phyloP scores from a whole-genome alignment of 305 asterid genomes.

The Galium porrigens region DNA sequence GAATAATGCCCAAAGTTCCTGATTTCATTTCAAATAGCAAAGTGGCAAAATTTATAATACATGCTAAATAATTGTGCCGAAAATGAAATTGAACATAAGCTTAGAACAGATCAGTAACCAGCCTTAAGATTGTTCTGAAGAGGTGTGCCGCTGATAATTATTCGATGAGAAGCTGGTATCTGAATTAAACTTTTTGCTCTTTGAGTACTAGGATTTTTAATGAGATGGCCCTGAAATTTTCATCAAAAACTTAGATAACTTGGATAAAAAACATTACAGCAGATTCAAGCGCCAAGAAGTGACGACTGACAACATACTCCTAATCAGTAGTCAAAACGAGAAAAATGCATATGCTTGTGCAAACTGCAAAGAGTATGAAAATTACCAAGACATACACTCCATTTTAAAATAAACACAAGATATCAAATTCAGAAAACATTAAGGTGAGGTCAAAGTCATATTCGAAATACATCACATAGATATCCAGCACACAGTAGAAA shows the following conservation, averaged over 20 bases:
- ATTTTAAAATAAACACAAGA: background rate
- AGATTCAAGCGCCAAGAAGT: background rate
- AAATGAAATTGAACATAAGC: slow-evolving; percentile 4
- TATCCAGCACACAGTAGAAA: background rate
- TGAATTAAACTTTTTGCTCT: slow-evolving; percentile 91
- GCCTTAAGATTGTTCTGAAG: slow-evolving; percentile 95
- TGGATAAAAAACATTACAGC: background rate
- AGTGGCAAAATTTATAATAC: background rate
- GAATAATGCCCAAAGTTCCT: slow-evolving; percentile 96
- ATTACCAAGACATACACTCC: background rate
- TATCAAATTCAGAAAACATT: background rate
- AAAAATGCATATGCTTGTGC: background rate
- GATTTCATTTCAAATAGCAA: slow-evolving; percentile 4
- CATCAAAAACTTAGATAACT: slow-evolving; percentile 4
- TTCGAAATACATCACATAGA: background rate
- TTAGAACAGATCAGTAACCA: background rate
- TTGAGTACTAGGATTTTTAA: slow-evolving; percentile 90
- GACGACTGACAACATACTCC: background rate
- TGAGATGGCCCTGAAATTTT: slow-evolving; percentile 72
- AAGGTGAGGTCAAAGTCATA: background rate
- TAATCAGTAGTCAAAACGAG: background rate
- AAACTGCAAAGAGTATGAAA: background rate
- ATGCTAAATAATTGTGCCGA: background rate
- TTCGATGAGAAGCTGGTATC: slow-evolving; percentile 70
- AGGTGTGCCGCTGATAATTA: slow-evolving; percentile 95